Base-by-base conservation (phyloP, 306 rosid genomes). In the Adenanthera pavonina region DNA sequence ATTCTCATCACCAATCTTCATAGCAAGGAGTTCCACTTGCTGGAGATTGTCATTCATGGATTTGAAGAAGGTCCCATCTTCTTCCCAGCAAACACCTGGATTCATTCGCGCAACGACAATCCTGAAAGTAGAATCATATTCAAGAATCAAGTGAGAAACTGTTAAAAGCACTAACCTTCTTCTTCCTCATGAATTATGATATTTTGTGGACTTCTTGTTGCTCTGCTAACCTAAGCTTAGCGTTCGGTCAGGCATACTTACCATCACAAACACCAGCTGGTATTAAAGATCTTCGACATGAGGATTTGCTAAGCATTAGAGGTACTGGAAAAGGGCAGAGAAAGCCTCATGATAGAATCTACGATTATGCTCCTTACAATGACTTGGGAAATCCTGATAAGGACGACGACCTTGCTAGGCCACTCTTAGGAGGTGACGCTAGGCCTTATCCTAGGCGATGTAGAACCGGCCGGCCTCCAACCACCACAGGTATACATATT, bases 391-490 rank as follows among this genome's bases (percentile, higher is more conserved):
- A 92, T 75, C 98, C 99, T 46, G 98, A 93, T 53, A 92, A 93
- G 84, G 85, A 62, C 34, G 81, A 84, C 36, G 95, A 93, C 51
- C 89, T 87, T 69, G 93, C 89, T 73, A 90, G 99, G 84, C 99
- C 98, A 0, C 87, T 90, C 30, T 70, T 88, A 25, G 96, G 87
- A 30, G 86, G 74, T 65, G 85, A 73, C n/a, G 88, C 89, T 54
- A 75, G 79, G 83, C 99, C 98, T 83, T 93, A 93, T 82, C 99
- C 99, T 77, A 91, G 96, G 79, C 94, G 99, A 5, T 95, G 99
- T 52, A 85, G 93, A 82, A 93, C 99, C 5, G 98, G 98, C 71
- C 87, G 99, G 51, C 86, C 92, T 78, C 90, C 94, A 7, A 73
- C 87, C 41, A 81, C 53, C 48, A 60, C 91, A 53, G 98, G 99